These are phyloP conservation scores for Bremia lactucae DNA, from an alignment of 352 stramenopile genomes.

Conservation along the genomic window DNA sequence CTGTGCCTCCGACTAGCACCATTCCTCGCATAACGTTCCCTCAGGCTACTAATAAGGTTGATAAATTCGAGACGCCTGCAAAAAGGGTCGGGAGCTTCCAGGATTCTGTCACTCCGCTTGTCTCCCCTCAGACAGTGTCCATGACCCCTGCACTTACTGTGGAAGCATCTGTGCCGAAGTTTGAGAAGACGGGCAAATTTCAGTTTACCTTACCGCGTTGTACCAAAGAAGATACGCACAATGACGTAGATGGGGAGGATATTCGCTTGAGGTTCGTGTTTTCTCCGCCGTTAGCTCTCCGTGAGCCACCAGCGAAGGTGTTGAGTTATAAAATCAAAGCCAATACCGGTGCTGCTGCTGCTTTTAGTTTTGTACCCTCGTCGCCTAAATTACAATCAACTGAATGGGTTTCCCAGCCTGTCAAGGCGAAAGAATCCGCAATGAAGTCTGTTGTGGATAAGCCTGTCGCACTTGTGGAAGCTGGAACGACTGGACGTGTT, in stretches of 20 bases:
- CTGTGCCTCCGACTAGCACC: constrained; percentile 41
- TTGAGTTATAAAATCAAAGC: constrained; percentile 18
- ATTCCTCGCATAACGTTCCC: constrained; percentile 36
- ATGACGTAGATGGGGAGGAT: constrained; percentile 30
- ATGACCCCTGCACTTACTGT: constrained; percentile 22
- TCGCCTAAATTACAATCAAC: constrained; percentile 40
- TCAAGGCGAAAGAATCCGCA: constrained; percentile 14
- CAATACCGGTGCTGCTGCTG: constrained; percentile 20
- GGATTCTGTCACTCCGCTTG: constrained; percentile 7
- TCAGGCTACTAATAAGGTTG: constrained; percentile 7
- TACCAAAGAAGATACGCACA: constrained; percentile 3
- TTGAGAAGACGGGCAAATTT: constrained; percentile 28
- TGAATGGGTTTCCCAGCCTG: constrained; percentile 27
- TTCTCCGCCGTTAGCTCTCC: constrained; percentile 40
- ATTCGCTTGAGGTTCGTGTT: constrained; percentile 46
- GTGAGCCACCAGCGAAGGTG: constrained; percentile 38
- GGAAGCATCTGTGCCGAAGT: constrained; percentile 3
- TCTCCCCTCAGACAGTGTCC: constrained; percentile 28
- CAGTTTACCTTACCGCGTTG: constrained; percentile 41
- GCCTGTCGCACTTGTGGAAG: constrained; percentile 1
- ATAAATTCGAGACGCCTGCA: constrained; percentile 7
- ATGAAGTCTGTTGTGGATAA: constrained; percentile 14
- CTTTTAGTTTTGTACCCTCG: constrained; percentile 56
- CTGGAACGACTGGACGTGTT: constrained; percentile 4
- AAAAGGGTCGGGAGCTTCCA: constrained; percentile 8